Evolutionary conservation across 2,329 filamentous ascomycete species (phyloP), one percentile per base, ranked within the genome.

Genomic region (Hansfordia pulvinata): DNA sequence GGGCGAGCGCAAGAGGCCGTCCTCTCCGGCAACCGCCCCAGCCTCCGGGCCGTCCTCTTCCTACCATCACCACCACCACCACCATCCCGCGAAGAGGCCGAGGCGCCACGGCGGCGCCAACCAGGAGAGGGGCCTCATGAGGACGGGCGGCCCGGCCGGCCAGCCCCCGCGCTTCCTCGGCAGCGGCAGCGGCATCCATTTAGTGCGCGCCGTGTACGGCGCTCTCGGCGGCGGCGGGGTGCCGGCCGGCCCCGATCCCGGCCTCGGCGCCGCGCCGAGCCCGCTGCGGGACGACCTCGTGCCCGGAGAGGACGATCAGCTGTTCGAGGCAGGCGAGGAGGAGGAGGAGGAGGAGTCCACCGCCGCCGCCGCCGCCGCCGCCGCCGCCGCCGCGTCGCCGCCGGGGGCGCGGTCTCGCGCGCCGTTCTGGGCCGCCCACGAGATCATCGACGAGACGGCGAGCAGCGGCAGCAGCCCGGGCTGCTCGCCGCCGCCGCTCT

Each of bases 141-240:
- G 65, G 31, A 58, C 62, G 34, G 49, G 54, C 16, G 53, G 52
- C 10, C 53, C 54, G 16, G 50, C 56, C 17, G 59, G 54, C 13
- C 57, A 57, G n/a, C n/a, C n/a, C 3, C 58, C 64, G 10, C 63
- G 60, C 1, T 72, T 72, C 29, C 56, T 71, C 4, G 67, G 67
- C 4, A 69, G 64, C 26, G 61, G 62, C 10, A 69, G 65, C 32
- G 67, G 67, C 2, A 69, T 71, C n/a, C 58, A 69, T 37, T 71
- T 71, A 36, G 63, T 71, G 18, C 57, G 63, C 5, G 59, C 60
- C 12, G 67, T 71, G 2, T 67, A 68, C 21, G 46, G 58, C 17
- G 55, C 62, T 1, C 52, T 71, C 17, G n/a, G n/a, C n/a, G n/a
- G n/a, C n/a, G n/a, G n/a, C n/a, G n/a, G n/a, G n/a, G n/a, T n/a